These are phyloP conservation scores for Vanilla planifolia DNA, from an alignment of 106 monocot genomes.

Conservation along the genomic window DNA sequence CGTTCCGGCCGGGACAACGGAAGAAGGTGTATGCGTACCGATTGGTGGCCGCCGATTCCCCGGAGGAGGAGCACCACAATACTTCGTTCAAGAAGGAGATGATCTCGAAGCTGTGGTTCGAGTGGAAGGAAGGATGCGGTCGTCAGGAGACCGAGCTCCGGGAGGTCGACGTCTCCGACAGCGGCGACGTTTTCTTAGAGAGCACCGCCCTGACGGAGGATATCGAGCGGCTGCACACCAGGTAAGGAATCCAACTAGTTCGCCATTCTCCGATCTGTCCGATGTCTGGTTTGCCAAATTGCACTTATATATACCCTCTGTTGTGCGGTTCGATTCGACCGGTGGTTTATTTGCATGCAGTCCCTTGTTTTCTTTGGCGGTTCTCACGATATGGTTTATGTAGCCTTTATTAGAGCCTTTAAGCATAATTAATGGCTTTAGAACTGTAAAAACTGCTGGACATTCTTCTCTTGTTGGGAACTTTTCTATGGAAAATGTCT, in stretches of 20 bases:
- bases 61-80: slow-evolving; percentile 60
- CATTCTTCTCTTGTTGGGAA: too few relatives aligned
- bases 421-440: too few relatives aligned
- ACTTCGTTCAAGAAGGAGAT: slow-evolving; percentile 78
- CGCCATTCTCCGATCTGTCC: too few relatives aligned
- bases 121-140: slow-evolving; percentile 53
- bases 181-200: slow-evolving; percentile 57
- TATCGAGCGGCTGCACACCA: slow-evolving; percentile 53
- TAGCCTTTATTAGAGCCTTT: too few relatives aligned
- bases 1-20: slow-evolving; percentile 78
- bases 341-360: too few relatives aligned
- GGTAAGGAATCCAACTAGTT: slow-evolving; percentile 32
- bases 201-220: slow-evolving; percentile 36
- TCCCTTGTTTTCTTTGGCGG: too few relatives aligned
- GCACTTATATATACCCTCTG: too few relatives aligned
- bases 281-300: too few relatives aligned
- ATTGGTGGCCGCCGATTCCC: slow-evolving; percentile 69
- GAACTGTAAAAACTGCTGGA: too few relatives aligned
- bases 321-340: too few relatives aligned
- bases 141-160: slow-evolving; percentile 41
- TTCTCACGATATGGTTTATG: too few relatives aligned
- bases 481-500: too few relatives aligned
- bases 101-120: slow-evolving; percentile 93
- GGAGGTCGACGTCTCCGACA: slow-evolving; percentile 22
- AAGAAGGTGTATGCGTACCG: slow-evolving; percentile 74